phyloP scores from a whole-genome alignment of 805 yeast species.

The Kregervanrija pseudodelftensis region DNA sequence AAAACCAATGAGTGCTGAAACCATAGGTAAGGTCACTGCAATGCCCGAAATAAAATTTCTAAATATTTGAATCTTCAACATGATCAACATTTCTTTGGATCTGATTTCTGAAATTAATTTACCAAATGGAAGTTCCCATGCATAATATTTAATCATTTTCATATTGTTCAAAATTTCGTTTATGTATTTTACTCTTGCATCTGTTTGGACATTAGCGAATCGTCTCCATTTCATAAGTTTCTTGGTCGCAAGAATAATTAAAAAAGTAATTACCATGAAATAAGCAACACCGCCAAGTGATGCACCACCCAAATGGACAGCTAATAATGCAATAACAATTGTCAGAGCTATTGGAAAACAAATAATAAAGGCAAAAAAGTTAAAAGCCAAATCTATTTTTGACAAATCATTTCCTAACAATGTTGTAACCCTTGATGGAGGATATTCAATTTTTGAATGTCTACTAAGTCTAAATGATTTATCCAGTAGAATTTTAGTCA shows the following conservation, averaged over 20 bases:
- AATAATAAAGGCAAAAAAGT: conserved; percentile 57
- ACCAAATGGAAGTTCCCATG: conserved; percentile 84
- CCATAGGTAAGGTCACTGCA: conserved; percentile 58
- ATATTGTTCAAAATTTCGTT: conserved; percentile 74
- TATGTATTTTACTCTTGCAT: conserved; percentile 64
- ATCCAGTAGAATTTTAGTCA: conserved; percentile 62
- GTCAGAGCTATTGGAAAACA: conserved; percentile 59
- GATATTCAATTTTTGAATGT: conserved; percentile 48
- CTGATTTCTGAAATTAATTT: conserved; percentile 49
- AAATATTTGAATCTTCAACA: conserved; percentile 56
- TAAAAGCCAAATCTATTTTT: conserved; percentile 71
- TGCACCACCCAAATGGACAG: conserved; percentile 63
- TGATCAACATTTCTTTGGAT: conserved; percentile 49
- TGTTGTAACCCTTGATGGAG: conserved; percentile 68
- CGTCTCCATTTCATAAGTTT: conserved; percentile 48
- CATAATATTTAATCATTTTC: conserved; percentile 78
- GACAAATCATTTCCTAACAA: conserved; percentile 77
- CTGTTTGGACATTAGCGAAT: conserved; percentile 60
- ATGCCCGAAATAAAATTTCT: conserved; percentile 59
- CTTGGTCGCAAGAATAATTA: conserved; percentile 41
- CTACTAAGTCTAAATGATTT: conserved; percentile 61
- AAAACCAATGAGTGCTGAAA: conserved; percentile 62
- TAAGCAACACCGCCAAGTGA: conserved; percentile 65
- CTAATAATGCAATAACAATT: conserved; percentile 56
- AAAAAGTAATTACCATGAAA: conserved; percentile 42